Evolutionary conservation across 768 basidiomycete species (phyloP), one percentile per base, ranked within the genome.

Genomic region (Candolleomyces eurysporus): DNA sequence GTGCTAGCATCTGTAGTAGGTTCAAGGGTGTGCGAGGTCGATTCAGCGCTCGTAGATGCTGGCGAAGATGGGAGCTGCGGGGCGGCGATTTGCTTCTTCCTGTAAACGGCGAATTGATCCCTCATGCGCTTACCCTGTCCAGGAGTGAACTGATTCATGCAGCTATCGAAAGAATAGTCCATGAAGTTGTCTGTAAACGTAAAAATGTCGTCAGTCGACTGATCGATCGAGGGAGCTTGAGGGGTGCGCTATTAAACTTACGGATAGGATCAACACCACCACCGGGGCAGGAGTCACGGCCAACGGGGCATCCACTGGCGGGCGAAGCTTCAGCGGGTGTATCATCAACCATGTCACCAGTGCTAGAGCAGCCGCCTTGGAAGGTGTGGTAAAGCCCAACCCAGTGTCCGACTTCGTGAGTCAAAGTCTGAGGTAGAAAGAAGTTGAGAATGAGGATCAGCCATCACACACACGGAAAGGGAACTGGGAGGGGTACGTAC

Each of bases 391-490:
- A 81, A 5, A 81, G 68, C 16, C 80, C 80, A 58, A 76, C 68
- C 80, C 80, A 82, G 68, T 81, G 79, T 2, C 81, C 77, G 19
- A 74, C 76, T 66, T 82, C 80, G 67, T 82, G 81, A 3, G 73
- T 77, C 40, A 79, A 61, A 4, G 80, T 82, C 67, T 73, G 67
- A 21, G 51, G 59, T 52, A 63, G 70, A 58, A 54, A 55, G n/a
- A 21, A 46, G 48, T 62, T 72, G 48, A 66, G 36, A 45, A 17
- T 31, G 19, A 32, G 26, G 58, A 11, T 8, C 36, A 59, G 50
- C 55, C 61, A 62, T 65, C 14, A 30, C 26, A 26, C 26, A 26
- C 26, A 26, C 26, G 26, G 19, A 21, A 51, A 8, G 49, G 26
- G 30, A 2, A 26, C 26, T 26, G 19, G 19, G 36, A 36, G 11